phyloP scores from a whole-genome alignment of 768 basidiomycete genomes.

The Terana coerulea region DNA sequence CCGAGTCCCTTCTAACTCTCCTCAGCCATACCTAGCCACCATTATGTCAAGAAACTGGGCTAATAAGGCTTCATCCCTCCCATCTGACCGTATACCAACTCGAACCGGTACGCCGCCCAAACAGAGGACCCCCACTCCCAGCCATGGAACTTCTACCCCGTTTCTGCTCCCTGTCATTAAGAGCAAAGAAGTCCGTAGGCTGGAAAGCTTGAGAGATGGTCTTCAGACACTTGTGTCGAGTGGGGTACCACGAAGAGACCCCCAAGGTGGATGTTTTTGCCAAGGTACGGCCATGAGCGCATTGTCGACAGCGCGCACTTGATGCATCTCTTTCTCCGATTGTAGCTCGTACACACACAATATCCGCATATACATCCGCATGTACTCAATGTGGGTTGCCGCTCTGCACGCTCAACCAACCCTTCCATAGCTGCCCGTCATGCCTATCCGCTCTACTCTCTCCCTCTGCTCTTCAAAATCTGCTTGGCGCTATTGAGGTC shows the following conservation, averaged over 20 bases:
- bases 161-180: background rate
- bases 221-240: background rate
- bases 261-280: conserved; percentile 2
- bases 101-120: background rate
- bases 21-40: background rate
- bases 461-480: background rate
- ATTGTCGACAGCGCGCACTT: background rate
- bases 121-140: background rate
- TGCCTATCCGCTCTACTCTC: background rate
- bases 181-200: conserved; percentile 2
- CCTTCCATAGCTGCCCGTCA: background rate
- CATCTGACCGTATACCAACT: background rate
- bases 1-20: background rate
- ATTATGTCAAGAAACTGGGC: background rate
- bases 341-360: background rate
- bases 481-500: background rate
- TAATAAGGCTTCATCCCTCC: background rate
- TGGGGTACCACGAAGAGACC: background rate
- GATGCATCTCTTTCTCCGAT: background rate
- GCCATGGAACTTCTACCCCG: background rate
- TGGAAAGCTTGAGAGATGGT: background rate
- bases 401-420: conserved; percentile 1
- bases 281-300: background rate
- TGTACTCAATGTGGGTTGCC: conserved; percentile 2
- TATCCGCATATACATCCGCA: background rate